phyloP scores from a whole-genome alignment of 1,139 yeast genomes.

The Blastobotrys petasosporus region DNA sequence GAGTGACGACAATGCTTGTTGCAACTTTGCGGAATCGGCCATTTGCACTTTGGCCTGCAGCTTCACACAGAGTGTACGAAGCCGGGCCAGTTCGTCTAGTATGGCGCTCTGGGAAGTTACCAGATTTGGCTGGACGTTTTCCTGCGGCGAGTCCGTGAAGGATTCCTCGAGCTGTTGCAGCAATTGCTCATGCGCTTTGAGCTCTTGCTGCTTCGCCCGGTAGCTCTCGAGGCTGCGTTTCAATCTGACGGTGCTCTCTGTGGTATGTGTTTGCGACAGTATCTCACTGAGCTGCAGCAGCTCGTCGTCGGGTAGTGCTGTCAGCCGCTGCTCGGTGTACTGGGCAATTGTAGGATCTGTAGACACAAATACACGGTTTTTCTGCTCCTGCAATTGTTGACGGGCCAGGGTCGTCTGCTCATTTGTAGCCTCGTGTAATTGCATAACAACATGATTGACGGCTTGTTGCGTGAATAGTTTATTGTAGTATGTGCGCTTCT shows the following conservation, averaged over 20 bases:
- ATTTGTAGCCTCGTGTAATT: constrained; percentile 15
- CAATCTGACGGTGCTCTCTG: not conserved
- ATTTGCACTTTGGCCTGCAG: constrained; percentile 10
- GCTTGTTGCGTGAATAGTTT: constrained; percentile 22
- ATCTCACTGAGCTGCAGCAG: constrained; percentile 4
- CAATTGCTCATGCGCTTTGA: constrained; percentile 3
- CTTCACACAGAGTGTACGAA: constrained; percentile 13
- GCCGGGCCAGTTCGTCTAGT: constrained; percentile 14
- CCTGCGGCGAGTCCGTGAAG: constrained; percentile 11
- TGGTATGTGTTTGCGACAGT: not conserved
- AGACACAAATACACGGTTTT: constrained; percentile 9
- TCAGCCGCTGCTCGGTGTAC: constrained; percentile 4
- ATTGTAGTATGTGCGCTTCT: constrained; percentile 15
- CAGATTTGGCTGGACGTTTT: constrained; percentile 13
- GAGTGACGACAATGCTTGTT: not conserved
- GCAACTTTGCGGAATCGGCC: not conserved
- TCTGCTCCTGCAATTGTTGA: constrained; percentile 6
- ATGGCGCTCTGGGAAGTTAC: constrained; percentile 12
- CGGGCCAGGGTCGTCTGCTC: constrained; percentile 9
- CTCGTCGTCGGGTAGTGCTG: constrained; percentile 6
- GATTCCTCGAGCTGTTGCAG: not conserved
- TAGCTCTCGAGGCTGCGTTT: constrained; percentile 2
- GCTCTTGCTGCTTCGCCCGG: constrained; percentile 1
- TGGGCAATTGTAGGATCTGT: constrained; percentile 12
- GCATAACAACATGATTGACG: constrained; percentile 17